Percentiles rank a stretch among this genome's conserved stretches.
phyloP scores from a whole-genome alignment of 2,329 filamentous ascomycete genomes.

The Fusarium palustre region DNA sequence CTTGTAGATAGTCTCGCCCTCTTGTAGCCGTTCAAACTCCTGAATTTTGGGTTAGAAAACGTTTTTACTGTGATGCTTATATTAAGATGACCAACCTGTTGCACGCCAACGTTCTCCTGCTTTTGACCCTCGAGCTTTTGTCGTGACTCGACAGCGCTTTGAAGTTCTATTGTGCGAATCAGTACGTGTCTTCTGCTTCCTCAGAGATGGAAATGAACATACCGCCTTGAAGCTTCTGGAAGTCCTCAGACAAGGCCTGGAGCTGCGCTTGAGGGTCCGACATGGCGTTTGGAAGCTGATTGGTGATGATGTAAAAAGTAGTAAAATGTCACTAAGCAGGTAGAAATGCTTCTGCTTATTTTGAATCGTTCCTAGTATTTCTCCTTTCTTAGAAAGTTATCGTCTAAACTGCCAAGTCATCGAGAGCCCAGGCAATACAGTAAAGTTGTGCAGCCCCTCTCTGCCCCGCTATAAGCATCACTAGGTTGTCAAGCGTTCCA shows the following conservation, averaged over 20 bases:
- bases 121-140: slow-evolving; percentile 95
- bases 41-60: slow-evolving; percentile 52
- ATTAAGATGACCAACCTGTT: slow-evolving; percentile 68
- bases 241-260: slow-evolving; percentile 87
- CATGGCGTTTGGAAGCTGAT: slow-evolving; percentile 59
- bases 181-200: slow-evolving; percentile 7
- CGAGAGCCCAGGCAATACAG: slow-evolving; percentile 1
- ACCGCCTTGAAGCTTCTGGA: slow-evolving; percentile 88
- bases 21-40: slow-evolving; percentile 84
- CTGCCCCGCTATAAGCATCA: slow-evolving; percentile 51
- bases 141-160: slow-evolving; percentile 78
- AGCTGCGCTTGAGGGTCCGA: slow-evolving; percentile 80
- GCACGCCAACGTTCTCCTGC: slow-evolving; percentile 90
- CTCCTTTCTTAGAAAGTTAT: slow-evolving; percentile 7
- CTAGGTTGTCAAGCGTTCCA: background rate
- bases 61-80: background rate
- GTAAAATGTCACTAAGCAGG: slow-evolving; percentile 16
- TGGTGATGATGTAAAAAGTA: slow-evolving; percentile 4
- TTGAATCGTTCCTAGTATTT: slow-evolving; percentile 6
- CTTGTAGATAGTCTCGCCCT: slow-evolving; percentile 94
- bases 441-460: slow-evolving; percentile 47
- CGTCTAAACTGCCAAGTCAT: slow-evolving; percentile 30
- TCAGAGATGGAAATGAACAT: slow-evolving; percentile 38
- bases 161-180: slow-evolving; percentile 73
- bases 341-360: background rate